A percentile compares a stretch with the other conserved stretches of the same genome.
These are phyloP conservation scores for Basidiobolus meristosporus DNA, from an alignment of 371 early-diverging fungal species.

Conservation along the genomic window DNA sequence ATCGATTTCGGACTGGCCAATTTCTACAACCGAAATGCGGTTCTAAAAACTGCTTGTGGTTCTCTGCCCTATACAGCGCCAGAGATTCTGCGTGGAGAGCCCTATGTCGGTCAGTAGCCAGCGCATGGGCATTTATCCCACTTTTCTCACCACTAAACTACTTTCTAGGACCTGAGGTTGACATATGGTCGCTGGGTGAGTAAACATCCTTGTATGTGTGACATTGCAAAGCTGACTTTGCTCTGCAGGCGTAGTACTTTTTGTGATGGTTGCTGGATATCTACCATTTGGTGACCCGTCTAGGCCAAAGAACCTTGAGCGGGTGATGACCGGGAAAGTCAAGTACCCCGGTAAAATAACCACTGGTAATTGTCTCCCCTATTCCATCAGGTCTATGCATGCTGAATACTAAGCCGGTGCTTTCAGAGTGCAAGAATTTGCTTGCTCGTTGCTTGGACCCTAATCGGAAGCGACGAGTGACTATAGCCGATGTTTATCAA, in stretches of 20 bases:
- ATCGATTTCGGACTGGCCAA: slow-evolving; percentile 7
- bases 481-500: too few relatives aligned
- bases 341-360: too few relatives aligned
- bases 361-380: too few relatives aligned
- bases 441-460: too few relatives aligned
- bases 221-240: background rate
- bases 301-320: background rate
- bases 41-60: slow-evolving; percentile 4
- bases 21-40: slow-evolving; percentile 1
- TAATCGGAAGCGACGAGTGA: too few relatives aligned
- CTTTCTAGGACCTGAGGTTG: slow-evolving; percentile 4
- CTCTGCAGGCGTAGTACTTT: slow-evolving; percentile 3
- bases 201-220: background rate
- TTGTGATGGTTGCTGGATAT: slow-evolving; percentile 5
- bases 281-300: slow-evolving; percentile 5
- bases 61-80: slow-evolving; percentile 4
- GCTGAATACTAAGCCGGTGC: too few relatives aligned
- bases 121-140: background rate
- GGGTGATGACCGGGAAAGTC: too few relatives aligned
- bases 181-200: slow-evolving; percentile 6
- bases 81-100: slow-evolving; percentile 5
- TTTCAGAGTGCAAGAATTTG: too few relatives aligned
- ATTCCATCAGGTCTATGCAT: too few relatives aligned
- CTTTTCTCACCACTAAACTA: background rate
- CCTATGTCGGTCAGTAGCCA: slow-evolving; percentile 2